Conservation (phyloP, 768 basidiomycete genomes). For the Leucosporidium scottii region DNA sequence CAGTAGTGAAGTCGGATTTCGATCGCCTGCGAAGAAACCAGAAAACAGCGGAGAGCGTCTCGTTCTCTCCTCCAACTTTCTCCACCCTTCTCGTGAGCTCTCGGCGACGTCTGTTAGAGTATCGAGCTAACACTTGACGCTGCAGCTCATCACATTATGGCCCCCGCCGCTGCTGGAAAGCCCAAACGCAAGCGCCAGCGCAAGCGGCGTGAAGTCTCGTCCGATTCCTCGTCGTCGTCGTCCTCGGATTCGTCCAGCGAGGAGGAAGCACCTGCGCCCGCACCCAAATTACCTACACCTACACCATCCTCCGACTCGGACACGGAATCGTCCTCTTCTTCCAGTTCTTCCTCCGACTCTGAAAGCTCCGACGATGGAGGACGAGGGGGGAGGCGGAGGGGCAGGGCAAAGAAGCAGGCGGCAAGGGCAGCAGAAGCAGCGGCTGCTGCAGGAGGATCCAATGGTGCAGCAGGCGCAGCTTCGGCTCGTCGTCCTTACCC, state of each 20-base stretch:
- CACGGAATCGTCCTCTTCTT: not conserved
- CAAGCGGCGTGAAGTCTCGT: constrained; percentile 10
- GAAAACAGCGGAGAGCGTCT: not conserved
- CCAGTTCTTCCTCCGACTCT: constrained; percentile 9
- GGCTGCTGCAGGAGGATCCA: not conserved
- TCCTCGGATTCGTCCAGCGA: not conserved
- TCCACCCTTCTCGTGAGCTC: not conserved
- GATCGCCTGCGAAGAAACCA: too few species aligned
- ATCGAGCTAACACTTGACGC: too few species aligned
- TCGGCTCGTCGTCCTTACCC: constrained; percentile 23
- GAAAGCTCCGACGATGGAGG: constrained; percentile 7
- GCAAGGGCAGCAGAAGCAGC: not conserved
- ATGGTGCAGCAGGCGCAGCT: constrained; percentile 5
- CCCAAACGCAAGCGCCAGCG: constrained; percentile 34
- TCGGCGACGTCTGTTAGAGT: too few species aligned
- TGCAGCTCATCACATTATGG: constrained; percentile 9
- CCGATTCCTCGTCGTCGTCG: constrained; percentile 3
- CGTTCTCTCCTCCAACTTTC: not conserved
- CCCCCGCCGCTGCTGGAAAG: constrained; percentile 21
- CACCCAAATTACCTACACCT: not conserved
- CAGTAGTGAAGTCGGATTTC: too few species aligned
- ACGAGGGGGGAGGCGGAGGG: not conserved
- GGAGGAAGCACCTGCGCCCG: constrained; percentile 2
- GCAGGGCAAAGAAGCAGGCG: not conserved
- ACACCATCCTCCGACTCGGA: constrained; percentile 3